Conservation (phyloP, 306 rosid species). For the Rubus parviflorus region DNA sequence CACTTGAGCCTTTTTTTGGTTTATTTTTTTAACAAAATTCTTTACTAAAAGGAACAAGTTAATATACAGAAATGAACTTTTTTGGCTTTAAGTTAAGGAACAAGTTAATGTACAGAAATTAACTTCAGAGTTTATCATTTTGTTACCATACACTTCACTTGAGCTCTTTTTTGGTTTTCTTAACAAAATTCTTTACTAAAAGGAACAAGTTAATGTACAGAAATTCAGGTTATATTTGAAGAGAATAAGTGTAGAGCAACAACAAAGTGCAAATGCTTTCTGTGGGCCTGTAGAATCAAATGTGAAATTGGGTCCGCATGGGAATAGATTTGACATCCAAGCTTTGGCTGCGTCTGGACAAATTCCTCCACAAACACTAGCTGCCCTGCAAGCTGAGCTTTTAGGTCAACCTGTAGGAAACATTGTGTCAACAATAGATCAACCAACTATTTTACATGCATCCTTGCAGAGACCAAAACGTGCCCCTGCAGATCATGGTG, state of each 20-base stretch:
- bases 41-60: not conserved
- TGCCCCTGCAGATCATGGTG: constrained; percentile 42
- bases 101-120: not conserved
- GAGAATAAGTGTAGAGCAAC: constrained; percentile 61
- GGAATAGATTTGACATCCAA: constrained; percentile 43
- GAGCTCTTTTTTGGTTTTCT: not conserved
- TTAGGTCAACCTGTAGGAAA: constrained; percentile 54
- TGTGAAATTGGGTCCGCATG: constrained; percentile 50
- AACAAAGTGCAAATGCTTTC: constrained; percentile 58
- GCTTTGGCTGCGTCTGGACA: constrained; percentile 70
- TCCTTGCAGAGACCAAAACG: constrained; percentile 44
- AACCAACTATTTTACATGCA: constrained; percentile 52
- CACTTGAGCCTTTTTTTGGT: not conserved
- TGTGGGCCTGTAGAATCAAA: constrained; percentile 53
- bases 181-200: not conserved
- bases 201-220: constrained; percentile 35
- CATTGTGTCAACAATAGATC: constrained; percentile 42
- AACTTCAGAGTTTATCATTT: not conserved
- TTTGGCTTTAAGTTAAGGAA: too few relatives aligned
- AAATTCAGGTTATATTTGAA: constrained; percentile 64
- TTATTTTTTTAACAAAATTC: not conserved
- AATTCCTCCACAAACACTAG: constrained; percentile 71
- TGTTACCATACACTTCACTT: not conserved
- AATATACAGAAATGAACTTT: constrained; percentile 58
- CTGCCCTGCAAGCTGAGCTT: constrained; percentile 72